These are phyloP conservation scores for Eucalyptus cladocalyx DNA, from an alignment of 345 rosid species.

Conservation along the genomic window DNA sequence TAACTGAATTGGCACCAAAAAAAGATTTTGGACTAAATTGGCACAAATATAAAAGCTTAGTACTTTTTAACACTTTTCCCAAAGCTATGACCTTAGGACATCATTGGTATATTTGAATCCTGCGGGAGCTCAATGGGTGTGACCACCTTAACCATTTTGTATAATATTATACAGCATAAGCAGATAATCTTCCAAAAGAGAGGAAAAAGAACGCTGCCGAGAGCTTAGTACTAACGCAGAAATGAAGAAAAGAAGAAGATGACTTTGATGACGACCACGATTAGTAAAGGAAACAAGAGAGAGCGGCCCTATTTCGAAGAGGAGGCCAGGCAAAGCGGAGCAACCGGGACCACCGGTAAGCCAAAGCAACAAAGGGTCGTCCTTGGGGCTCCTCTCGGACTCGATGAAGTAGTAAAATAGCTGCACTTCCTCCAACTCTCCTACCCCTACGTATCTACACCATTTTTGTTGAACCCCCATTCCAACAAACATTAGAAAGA, in stretches of 20 bases:
- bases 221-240: not conserved
- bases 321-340: slow-evolving; percentile 1
- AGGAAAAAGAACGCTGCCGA: not conserved
- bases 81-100: not conserved
- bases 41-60: too few relatives aligned
- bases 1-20: too few relatives aligned
- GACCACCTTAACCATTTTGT: too few relatives aligned
- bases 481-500: not conserved
- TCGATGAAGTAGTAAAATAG: slow-evolving; percentile 6
- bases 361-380: slow-evolving; percentile 14
- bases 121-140: too few relatives aligned
- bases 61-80: too few relatives aligned
- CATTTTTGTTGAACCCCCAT: not conserved
- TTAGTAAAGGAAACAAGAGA: too few relatives aligned
- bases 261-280: not conserved
- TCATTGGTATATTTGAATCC: too few relatives aligned
- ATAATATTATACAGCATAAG: not conserved
- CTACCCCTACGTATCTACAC: slow-evolving; percentile 10
- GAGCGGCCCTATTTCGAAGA: not conserved
- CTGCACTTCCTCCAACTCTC: slow-evolving; percentile 2
- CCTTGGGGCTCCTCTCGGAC: slow-evolving; percentile 5
- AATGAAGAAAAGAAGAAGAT: not conserved
- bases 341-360: slow-evolving; percentile 19
- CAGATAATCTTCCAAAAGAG: not conserved
- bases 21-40: too few relatives aligned